Base-by-base conservation (phyloP, 2,329 filamentous ascomycete genomes). In the Botryotinia convoluta region DNA sequence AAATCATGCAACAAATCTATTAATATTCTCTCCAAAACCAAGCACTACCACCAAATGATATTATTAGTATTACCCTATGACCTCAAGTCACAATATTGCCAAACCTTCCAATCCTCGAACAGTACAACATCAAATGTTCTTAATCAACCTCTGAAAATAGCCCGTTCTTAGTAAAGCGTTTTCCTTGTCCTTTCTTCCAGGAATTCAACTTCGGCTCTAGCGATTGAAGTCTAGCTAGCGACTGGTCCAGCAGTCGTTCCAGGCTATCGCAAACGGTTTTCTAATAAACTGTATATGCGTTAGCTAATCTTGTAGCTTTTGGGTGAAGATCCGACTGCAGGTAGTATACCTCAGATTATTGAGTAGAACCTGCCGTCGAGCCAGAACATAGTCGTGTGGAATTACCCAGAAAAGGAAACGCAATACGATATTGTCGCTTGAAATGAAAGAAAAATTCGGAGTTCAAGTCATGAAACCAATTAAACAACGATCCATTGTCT, bases 341-440 rank as follows among this genome's bases (percentile, higher is more conserved):
- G 44, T 48, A 48, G 22, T 26, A 48, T 26, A 51, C 4, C 45
- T 51, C 45, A 3, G 45, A 14, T 22, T 26, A 12, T 51, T 51
- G 45, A 51, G 10, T 51, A 26, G 4, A 26, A 6, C 1, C 22
- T 14, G 4, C 0, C 9, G 4, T 51, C 45, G 45, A 2, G 10
- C 45, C 20, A 26, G 22, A 51, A 3, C 1, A 26, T 51, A 1
- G 10, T 1, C 9, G 22, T 51, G 14, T 1, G 10, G 0, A 12
- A 26, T 14, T 1, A 26, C 10, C 10, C 8, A 1, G 4, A 14
- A 4, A 0, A 3, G 1, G 0, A 26, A 2, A 51, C 22, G 26
- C 22, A 51, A 10, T 26, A 9, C 8, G 45, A 4, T 26, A 48
- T 48, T 10, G 8, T 48, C 9, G 8, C 8, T 22, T 6, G n/a